phyloP scores from a whole-genome alignment of 495 filamentous ascomycete genomes.

The Pseudevernia furfuracea region DNA sequence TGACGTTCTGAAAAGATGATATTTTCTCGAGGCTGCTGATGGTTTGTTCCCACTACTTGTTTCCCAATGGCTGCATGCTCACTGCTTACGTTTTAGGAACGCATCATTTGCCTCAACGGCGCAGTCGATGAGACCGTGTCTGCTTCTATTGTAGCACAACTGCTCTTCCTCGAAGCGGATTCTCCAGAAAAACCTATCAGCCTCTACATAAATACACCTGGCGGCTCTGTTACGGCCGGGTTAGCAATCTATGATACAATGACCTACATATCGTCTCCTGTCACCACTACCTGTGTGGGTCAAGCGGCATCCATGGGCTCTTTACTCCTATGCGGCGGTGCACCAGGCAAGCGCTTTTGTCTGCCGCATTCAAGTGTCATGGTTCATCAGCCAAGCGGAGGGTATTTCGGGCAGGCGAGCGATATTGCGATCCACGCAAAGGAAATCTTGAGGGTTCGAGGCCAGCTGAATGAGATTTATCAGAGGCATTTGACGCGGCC shows the following conservation, averaged over 20 bases:
- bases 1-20: conserved; percentile 50
- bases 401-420: conserved; percentile 79
- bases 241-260: conserved; percentile 99
- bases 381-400: conserved; percentile 92
- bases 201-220: conserved; percentile 96
- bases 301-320: conserved; percentile 94
- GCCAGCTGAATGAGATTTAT: conserved; percentile 85
- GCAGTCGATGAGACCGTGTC: conserved; percentile 81
- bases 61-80: conserved; percentile 9
- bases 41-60: conserved; percentile 34
- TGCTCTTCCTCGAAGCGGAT: conserved; percentile 96
- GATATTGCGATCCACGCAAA: conserved; percentile 97
- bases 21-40: conserved; percentile 77
- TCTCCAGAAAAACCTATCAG: conserved; percentile 88
- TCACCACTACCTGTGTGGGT: conserved; percentile 89
- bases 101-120: conserved; percentile 92
- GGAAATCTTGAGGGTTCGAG: conserved; percentile 82
- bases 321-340: conserved; percentile 76
- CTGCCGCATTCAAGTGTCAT: conserved; percentile 90
- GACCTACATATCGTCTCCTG: conserved; percentile 88
- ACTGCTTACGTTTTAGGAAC: conserved; percentile 51
- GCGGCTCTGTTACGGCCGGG: conserved; percentile 88
- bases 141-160: conserved; percentile 85
- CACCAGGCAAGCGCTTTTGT: conserved; percentile 76
- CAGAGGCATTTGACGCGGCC: conserved; percentile 74